phyloP scores from a whole-genome alignment of 495 filamentous ascomycete genomes.

The Hypomontagnella monticulosa region DNA sequence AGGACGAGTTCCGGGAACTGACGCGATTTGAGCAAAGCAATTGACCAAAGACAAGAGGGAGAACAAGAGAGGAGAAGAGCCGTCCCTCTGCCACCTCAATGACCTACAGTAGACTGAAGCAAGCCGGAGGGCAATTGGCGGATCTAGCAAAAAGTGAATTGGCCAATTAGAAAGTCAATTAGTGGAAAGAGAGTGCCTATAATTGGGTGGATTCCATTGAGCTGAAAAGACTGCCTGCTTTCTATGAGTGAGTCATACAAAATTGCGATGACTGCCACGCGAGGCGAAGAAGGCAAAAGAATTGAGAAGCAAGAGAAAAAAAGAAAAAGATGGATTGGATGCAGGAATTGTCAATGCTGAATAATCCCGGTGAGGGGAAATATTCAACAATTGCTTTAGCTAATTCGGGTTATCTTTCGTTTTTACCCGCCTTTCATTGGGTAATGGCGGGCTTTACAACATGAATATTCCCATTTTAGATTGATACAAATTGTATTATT shows the following conservation, averaged over 20 bases:
- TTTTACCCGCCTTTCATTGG: conserved; percentile 6
- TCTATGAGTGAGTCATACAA: conserved; percentile 39
- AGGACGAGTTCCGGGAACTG: conserved; percentile 8
- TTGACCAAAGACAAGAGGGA: conserved; percentile 14
- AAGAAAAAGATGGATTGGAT: not conserved
- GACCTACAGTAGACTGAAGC: conserved; percentile 13
- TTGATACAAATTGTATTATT: too few relatives aligned
- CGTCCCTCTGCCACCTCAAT: conserved; percentile 38
- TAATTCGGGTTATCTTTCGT: not conserved
- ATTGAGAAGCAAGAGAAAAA: conserved; percentile 10
- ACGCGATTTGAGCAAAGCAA: conserved; percentile 37
- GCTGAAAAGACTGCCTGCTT: conserved; percentile 34
- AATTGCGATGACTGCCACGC: conserved; percentile 27
- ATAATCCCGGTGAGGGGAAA: conserved; percentile 12
- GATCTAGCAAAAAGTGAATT: conserved; percentile 34
- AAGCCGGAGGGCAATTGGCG: conserved; percentile 15
- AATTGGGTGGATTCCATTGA: conserved; percentile 37
- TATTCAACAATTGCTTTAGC: conserved; percentile 1
- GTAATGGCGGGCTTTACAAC: not conserved
- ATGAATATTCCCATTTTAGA: conserved; percentile 1
- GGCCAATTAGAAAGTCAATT: conserved; percentile 42
- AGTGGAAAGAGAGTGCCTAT: conserved; percentile 17
- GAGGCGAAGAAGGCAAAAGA: conserved; percentile 31
- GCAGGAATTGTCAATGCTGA: conserved; percentile 13
- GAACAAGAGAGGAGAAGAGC: not conserved